Percentiles rank a stretch among this genome's conserved stretches.
These are phyloP conservation scores for Skeletonema grethae DNA, from an alignment of 108 stramenopile genomes.

Conservation along the genomic window DNA sequence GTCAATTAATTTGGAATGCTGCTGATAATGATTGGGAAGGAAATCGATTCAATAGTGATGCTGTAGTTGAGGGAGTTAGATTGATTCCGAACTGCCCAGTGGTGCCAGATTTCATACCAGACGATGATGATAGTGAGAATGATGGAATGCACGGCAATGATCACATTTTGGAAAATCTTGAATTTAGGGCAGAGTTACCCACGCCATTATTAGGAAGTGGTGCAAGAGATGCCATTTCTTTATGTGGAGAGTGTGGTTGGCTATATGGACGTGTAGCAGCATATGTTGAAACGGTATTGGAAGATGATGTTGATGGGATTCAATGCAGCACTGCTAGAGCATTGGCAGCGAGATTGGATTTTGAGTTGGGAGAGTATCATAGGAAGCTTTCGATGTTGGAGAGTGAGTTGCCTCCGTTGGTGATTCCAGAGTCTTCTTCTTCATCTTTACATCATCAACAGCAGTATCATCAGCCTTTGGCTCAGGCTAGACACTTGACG, in stretches of 20 bases:
- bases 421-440: neutral
- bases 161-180: conserved; percentile 9
- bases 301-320: conserved; percentile 41
- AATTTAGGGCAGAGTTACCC: conserved; percentile 18
- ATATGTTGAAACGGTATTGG: conserved; percentile 51
- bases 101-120: conserved; percentile 2
- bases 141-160: neutral
- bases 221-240: conserved; percentile 65
- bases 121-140: conserved; percentile 11
- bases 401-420: conserved; percentile 43
- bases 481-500: conserved; percentile 38
- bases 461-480: neutral
- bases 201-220: conserved; percentile 65
- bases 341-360: conserved; percentile 68
- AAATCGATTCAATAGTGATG: conserved; percentile 8
- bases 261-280: conserved; percentile 60
- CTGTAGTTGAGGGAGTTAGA: conserved; percentile 21
- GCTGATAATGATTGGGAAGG: conserved; percentile 3
- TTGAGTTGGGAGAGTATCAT: conserved; percentile 75
- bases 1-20: conserved; percentile 7
- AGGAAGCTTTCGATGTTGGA: conserved; percentile 72
- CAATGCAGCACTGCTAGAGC: conserved; percentile 74
- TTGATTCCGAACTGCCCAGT: conserved; percentile 10
- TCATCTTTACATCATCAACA: neutral
- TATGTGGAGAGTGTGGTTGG: conserved; percentile 89